Evolutionary conservation across 1,139 yeast species (phyloP), one percentile per base, ranked within the genome.

Genomic region (Blastobotrys persicus): DNA sequence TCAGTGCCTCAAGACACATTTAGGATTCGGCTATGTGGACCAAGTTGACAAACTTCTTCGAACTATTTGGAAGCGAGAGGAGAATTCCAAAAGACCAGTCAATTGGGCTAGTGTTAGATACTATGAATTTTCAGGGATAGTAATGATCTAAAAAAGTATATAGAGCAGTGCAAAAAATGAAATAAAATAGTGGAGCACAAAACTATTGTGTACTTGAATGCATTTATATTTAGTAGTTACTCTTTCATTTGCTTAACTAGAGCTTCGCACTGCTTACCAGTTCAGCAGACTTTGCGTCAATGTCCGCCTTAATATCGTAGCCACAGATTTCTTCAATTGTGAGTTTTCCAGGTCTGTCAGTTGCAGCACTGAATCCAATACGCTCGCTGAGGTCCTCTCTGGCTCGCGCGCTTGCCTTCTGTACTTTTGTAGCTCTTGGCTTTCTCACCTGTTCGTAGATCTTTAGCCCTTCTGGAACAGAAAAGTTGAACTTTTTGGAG

Each of bases 351-450:
- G 28, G 28, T 9, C 9, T 23, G 28, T 23, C 28, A 9, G 9
- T 9, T 6, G 28, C 5, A 9, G 28, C 28, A 23, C 28, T 23
- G 28, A 23, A 23, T 6, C 28, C 28, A 9, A 23, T 23, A 9
- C 28, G 28, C 9, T 23, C 28, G 28, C 28, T 23, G 28, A 23
- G 28, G 28, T 23, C 28, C 9, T 23, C 28, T 23, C 28, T 23
- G 5, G 28, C 28, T 6, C 28, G 28, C 9, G 28, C 49, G 17
- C 55, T 49, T 3, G 47, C 54, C 46, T 59, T 59, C 23, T 60
- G 60, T 31, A 68, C 62, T 49, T 55, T 59, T 23, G 68, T 64
- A 11, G 65, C 55, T 51, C 70, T 60, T 48, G 58, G 53, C 54
- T 67, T 68, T 32, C 72, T 53, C 42, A 64, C 50, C 14, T 44